Percentiles rank a stretch among this genome's conserved stretches.
Conservation (phyloP, 2,329 filamentous ascomycete genomes). For the Phialemonium atrogriseum region DNA sequence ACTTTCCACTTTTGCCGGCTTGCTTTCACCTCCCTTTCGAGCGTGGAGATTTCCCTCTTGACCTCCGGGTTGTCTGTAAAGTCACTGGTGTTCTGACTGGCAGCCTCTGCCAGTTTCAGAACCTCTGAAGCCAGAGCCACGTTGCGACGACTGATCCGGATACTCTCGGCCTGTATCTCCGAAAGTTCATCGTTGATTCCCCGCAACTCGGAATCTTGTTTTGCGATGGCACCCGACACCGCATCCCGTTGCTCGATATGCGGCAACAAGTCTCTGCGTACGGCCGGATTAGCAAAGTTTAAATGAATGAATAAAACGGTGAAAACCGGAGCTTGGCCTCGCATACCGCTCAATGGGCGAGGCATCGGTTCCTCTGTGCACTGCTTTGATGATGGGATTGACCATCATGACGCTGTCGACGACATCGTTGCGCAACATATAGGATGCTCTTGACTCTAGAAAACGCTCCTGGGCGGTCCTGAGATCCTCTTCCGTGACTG, state of each 20-base stretch:
- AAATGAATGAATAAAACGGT: neutral
- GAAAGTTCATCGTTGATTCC: slow-evolving; percentile 44
- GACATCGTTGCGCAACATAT: slow-evolving; percentile 61
- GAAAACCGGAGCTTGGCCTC: neutral
- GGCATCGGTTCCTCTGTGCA: slow-evolving; percentile 59
- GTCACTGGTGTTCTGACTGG: slow-evolving; percentile 30
- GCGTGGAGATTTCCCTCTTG: slow-evolving; percentile 44
- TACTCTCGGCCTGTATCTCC: slow-evolving; percentile 48
- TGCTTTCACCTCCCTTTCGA: slow-evolving; percentile 51
- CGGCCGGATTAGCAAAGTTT: neutral
- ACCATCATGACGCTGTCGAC: slow-evolving; percentile 61
- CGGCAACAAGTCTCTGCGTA: slow-evolving; percentile 54
- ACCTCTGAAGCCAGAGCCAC: slow-evolving; percentile 53
- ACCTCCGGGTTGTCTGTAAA: slow-evolving; percentile 37
- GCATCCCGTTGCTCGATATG: slow-evolving; percentile 60
- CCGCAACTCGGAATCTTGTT: slow-evolving; percentile 45
- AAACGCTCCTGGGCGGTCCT: slow-evolving; percentile 55
- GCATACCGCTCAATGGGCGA: slow-evolving; percentile 60
- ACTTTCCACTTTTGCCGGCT: slow-evolving; percentile 63
- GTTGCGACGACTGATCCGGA: slow-evolving; percentile 51
- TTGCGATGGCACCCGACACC: slow-evolving; percentile 54
- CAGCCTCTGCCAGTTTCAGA: slow-evolving; percentile 47
- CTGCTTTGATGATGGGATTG: slow-evolving; percentile 69
- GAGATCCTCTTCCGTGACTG: slow-evolving; percentile 35
- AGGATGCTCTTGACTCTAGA: slow-evolving; percentile 61